Evolutionary conservation across 441 rosid genomes (phyloP).

Genomic region (Erodium trifolium): DNA sequence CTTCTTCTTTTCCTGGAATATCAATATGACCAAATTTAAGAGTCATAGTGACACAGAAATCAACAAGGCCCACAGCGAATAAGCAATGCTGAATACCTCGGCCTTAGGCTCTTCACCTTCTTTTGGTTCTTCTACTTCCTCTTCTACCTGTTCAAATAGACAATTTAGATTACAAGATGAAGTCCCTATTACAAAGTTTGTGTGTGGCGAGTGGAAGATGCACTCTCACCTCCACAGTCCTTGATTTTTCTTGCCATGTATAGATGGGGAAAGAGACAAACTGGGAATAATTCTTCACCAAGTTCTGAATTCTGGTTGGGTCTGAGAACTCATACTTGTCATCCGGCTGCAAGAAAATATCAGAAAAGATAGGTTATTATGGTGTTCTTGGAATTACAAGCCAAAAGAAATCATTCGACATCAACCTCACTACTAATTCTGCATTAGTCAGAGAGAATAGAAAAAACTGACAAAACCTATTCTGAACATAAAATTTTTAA

Average conservation of each 20-base stretch:
- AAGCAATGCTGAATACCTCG: slow-evolving; percentile 40
- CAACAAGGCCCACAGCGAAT: background rate
- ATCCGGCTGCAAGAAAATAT: slow-evolving; percentile 53
- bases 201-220: background rate
- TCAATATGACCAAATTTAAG: slow-evolving; percentile 15
- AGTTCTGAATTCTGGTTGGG: slow-evolving; percentile 58
- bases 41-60: background rate
- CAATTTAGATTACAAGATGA: background rate
- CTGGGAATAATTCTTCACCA: slow-evolving; percentile 94
- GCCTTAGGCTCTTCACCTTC: slow-evolving; percentile 73
- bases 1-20: slow-evolving; percentile 56
- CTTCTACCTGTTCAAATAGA: slow-evolving; percentile 59
- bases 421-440: background rate
- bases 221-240: slow-evolving; percentile 70
- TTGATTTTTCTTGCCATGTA: slow-evolving; percentile 90
- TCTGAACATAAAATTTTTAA: too few species aligned
- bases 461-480: too few species aligned
- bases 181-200: too few species aligned
- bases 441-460: too few species aligned
- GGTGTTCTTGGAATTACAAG: background rate
- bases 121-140: slow-evolving; percentile 55
- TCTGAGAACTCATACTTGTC: slow-evolving; percentile 87
- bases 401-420: background rate
- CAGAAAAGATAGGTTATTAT: background rate
- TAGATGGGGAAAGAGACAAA: slow-evolving; percentile 96